These are phyloP conservation scores for Emergomyces africanus DNA, from an alignment of 2,329 filamentous ascomycete species.

Conservation along the genomic window DNA sequence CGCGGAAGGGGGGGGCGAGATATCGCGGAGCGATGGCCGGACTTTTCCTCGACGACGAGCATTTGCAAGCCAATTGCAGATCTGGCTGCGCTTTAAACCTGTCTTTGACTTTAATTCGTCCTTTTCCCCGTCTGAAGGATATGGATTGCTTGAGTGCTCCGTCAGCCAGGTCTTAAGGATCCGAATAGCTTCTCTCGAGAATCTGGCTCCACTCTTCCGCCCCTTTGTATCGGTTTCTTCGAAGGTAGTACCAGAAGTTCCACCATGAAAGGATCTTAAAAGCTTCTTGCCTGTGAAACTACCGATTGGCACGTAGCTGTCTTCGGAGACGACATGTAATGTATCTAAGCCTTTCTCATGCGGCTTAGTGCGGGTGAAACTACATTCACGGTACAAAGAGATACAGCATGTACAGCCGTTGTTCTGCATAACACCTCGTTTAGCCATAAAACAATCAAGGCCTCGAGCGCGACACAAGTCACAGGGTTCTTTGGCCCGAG, in stretches of 20 bases:
- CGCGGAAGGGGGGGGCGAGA: conserved; percentile 56
- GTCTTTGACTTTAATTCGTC: conserved; percentile 65
- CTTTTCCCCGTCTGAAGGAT: conserved; percentile 79
- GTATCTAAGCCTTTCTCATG: conserved; percentile 32
- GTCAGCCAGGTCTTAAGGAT: conserved; percentile 76
- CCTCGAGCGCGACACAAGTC: conserved; percentile 35
- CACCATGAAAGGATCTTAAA: conserved; percentile 29
- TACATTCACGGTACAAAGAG: conserved; percentile 35
- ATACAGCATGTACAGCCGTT: conserved; percentile 37
- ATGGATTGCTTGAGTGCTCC: conserved; percentile 68
- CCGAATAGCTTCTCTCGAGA: conserved; percentile 68
- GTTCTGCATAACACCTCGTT: conserved; percentile 29
- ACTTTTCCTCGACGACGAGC: conserved; percentile 73
- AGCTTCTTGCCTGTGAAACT: conserved; percentile 28
- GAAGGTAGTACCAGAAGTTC: conserved; percentile 12
- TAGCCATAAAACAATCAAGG: conserved; percentile 35
- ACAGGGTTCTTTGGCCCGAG: conserved; percentile 33
- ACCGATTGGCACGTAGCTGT: conserved; percentile 26
- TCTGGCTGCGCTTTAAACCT: conserved; percentile 69
- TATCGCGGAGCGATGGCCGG: conserved; percentile 47
- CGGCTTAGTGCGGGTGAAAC: conserved; percentile 31
- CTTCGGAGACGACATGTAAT: conserved; percentile 32
- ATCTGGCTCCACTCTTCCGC: conserved; percentile 59
- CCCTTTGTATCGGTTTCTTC: conserved; percentile 27
- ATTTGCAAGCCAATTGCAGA: conserved; percentile 87